These are phyloP conservation scores for Pestalotiopsis sp. DNA, from an alignment of 2,329 filamentous ascomycete species.

Conservation along the genomic window DNA sequence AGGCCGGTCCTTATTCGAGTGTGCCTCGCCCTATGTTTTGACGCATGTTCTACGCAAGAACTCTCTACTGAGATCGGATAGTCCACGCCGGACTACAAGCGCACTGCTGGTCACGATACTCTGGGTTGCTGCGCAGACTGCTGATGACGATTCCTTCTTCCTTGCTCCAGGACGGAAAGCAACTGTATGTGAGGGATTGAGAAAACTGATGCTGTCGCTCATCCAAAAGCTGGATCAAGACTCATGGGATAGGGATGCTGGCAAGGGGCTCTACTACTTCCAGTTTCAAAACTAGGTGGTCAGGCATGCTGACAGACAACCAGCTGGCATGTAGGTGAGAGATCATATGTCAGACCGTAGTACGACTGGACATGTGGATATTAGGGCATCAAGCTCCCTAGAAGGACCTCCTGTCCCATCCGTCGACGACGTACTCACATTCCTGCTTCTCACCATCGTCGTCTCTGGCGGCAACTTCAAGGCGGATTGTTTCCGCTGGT, in stretches of 20 bases:
- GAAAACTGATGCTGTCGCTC: neutral
- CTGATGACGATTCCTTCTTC: neutral
- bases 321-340: neutral
- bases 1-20: neutral
- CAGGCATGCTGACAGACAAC: neutral
- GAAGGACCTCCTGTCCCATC: neutral
- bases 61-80: neutral
- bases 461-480: neutral
- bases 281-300: neutral
- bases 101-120: neutral
- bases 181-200: neutral
- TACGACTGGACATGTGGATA: neutral
- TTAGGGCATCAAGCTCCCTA: too few species aligned
- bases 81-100: neutral
- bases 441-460: neutral
- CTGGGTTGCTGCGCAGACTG: neutral
- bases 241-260: neutral
- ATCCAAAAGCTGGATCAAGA: neutral
- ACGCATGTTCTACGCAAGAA: neutral
- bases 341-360: neutral
- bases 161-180: neutral
- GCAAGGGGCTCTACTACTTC: neutral
- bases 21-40: neutral
- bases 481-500: neutral
- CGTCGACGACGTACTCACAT: conserved; percentile 1